Base-by-base conservation (phyloP, 2,329 filamentous ascomycete species). In the Hypoxylon sp. region DNA sequence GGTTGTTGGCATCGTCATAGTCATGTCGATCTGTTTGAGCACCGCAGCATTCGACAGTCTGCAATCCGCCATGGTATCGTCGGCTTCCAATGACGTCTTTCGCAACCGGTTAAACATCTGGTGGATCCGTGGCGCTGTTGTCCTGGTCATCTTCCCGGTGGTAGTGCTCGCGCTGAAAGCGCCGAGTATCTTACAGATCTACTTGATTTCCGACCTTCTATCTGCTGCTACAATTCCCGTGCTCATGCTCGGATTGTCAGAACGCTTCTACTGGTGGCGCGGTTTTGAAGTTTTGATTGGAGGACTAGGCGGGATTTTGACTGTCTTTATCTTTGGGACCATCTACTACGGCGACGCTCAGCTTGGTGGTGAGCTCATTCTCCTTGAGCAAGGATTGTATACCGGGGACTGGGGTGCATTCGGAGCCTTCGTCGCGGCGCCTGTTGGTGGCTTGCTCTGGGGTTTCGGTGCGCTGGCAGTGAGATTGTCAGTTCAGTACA, bases 1-100 rank as follows among this genome's bases (percentile, higher is more conserved):
- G 93, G 92, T 94, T n/a, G 87, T 96, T 1, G 92, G 92, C 59
- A 87, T 96, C 70, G 88, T 95, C 0, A 84, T 96, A 9, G 90
- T 95, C 77, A 94, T 96, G 92, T 88, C 92, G 0, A 88, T 94
- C 33, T 88, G 88, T 9, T 86, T 96, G 57, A 92, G 89, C 75
- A 93, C 91, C 2, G 90, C 93, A 0, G 89, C 92, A 0, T 95
- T 96, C 70, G 93, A 96, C 83, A 91, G 87, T 68, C 84, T 95
- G 39, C 93, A 95, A 80, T 92, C 90, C 1, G 91, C 93, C 72
- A 94, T 96, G 90, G 91, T 95, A 6, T 93, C 91, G n/a, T 92
- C 91, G 0, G 91, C 90, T 13, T 94, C 91, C 72, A 95, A 95
- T 82, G 93, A 96, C 77, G 81, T 96, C 13, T 95, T 95, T 86